Conservation (phyloP, 2,329 filamentous ascomycete genomes). For the Talaromyces sp. region DNA sequence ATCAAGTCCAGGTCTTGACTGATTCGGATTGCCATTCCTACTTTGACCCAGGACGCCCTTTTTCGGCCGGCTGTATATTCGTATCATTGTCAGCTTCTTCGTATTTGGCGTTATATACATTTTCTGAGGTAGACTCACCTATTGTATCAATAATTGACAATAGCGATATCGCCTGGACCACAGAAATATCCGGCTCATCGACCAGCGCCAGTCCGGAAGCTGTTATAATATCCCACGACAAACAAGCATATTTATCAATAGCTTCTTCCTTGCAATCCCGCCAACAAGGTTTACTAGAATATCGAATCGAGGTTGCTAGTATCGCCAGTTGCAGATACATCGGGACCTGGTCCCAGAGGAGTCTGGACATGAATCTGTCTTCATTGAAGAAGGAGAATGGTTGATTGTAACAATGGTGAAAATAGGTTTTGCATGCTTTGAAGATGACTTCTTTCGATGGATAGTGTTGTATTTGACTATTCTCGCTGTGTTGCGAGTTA, state of each 20-base stretch:
- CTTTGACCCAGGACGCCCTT: slow-evolving; percentile 7
- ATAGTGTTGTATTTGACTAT: not conserved
- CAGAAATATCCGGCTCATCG: slow-evolving; percentile 20
- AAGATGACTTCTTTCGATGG: not conserved
- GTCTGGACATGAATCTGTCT: slow-evolving; percentile 20
- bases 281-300: slow-evolving; percentile 19
- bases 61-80: not conserved
- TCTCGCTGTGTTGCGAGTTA: not conserved
- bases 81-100: slow-evolving; percentile 23
- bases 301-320: slow-evolving; percentile 29
- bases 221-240: slow-evolving; percentile 20
- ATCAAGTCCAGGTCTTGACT: slow-evolving; percentile 42
- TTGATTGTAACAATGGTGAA: slow-evolving; percentile 27
- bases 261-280: slow-evolving; percentile 14
- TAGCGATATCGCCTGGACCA: slow-evolving; percentile 32
- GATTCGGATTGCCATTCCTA: slow-evolving; percentile 50
- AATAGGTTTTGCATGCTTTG: slow-evolving; percentile 20
- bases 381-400: slow-evolving; percentile 32
- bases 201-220: slow-evolving; percentile 13
- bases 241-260: slow-evolving; percentile 21
- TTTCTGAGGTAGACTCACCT: not conserved
- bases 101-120: too few species aligned
- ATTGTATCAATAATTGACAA: slow-evolving; percentile 24
- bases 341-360: slow-evolving; percentile 20
- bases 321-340: slow-evolving; percentile 29